Base-by-base conservation (phyloP, 805 yeast genomes). In the Groenewaldozyma tartarivorans region DNA sequence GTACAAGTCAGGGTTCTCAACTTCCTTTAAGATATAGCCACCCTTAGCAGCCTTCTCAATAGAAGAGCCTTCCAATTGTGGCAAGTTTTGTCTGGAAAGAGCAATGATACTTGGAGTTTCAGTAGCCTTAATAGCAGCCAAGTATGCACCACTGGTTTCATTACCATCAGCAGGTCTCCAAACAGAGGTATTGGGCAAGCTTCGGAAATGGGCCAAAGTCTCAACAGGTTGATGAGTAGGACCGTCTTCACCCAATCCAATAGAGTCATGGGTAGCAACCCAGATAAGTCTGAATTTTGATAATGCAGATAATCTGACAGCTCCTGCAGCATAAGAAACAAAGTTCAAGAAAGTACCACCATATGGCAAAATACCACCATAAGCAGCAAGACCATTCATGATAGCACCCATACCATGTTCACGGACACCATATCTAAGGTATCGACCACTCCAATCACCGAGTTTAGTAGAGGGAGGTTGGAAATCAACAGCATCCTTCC, bases 341-440 rank as follows among this genome's bases (percentile, higher is more conserved):
- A 90, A 90, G 79, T 92, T 90, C 66, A 90, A 74, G 87, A 90
- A 90, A 60, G 98, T 90, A 68, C 95, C 97, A 65, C 96, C 96
- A 71, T 79, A 88, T 55, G 87, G 80, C 66, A 79, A 82, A 74
- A 72, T 77, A 71, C 84, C 85, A 50, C 79, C 79, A 60, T 69
- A 90, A 42, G 96, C 96, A 45, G 92, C 74, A 55, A 90, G 82
- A 81, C 98, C 98, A 69, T 92, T 90, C 78, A 88, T 75, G 64
- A 88, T 82, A 51, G 96, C 96, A 70, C 95, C 96, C 96, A 90
- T 87, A 66, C 85, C 96, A 69, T 92, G 97, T 74, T 90, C 98
- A 70, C 98, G 82, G 51, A 90, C 95, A 79, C 98, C 98, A 65
- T 81, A 90, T 71, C 96, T 81, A 67, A 90, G 73, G 72, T 90